These are phyloP conservation scores for Wickerhamiella parazyma DNA, from an alignment of 805 yeast genomes.

Conservation along the genomic window DNA sequence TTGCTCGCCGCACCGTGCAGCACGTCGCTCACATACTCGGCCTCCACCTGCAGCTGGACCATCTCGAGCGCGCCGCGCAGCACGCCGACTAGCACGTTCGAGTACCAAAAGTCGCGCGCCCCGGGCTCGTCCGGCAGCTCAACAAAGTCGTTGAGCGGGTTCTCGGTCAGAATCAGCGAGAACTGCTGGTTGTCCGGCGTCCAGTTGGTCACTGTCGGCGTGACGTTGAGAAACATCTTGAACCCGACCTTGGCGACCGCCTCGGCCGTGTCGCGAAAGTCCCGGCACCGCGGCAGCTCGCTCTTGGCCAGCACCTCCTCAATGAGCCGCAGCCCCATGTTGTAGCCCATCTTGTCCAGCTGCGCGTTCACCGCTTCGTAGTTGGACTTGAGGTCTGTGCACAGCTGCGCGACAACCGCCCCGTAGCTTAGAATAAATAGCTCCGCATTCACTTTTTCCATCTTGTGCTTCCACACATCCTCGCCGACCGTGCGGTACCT, in stretches of 20 bases:
- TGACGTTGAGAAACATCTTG: conserved; percentile 71
- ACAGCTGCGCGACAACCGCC: conserved; percentile 78
- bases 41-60: conserved; percentile 90
- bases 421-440: conserved; percentile 92
- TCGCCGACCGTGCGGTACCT: conserved; percentile 45
- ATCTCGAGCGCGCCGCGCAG: conserved; percentile 83
- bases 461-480: conserved; percentile 79
- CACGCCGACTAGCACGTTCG: conserved; percentile 81
- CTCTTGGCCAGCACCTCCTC: conserved; percentile 89
- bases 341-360: conserved; percentile 86
- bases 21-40: conserved; percentile 61
- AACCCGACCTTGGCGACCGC: conserved; percentile 77
- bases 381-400: conserved; percentile 67
- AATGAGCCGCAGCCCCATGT: conserved; percentile 77
- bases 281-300: conserved; percentile 67
- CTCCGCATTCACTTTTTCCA: conserved; percentile 88
- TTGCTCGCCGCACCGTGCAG: conserved; percentile 73
- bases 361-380: conserved; percentile 70
- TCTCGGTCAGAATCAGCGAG: conserved; percentile 60
- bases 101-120: conserved; percentile 72
- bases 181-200: conserved; percentile 61
- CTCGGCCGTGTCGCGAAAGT: conserved; percentile 78
- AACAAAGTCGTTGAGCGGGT: conserved; percentile 89
- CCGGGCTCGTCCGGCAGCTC: conserved; percentile 77
- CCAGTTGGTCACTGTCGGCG: conserved; percentile 69